Conservation (phyloP, 257 asterid species). For the Solanum chmielewskii region DNA sequence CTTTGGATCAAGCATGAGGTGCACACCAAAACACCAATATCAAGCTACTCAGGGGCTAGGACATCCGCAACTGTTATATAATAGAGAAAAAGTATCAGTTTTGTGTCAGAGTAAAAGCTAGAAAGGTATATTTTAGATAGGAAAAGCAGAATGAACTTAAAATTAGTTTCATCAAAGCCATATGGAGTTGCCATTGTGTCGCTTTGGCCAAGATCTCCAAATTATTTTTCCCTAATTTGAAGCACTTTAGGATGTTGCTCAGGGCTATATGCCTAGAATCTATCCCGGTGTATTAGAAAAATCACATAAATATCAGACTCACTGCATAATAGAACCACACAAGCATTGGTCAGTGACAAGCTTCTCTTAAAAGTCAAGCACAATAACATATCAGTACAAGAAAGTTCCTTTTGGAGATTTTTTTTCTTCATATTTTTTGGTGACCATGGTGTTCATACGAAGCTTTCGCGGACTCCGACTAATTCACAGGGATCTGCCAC, state of each 20-base stretch:
- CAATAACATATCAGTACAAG: not conserved
- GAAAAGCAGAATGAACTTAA: conserved; percentile 48
- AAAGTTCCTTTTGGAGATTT: not conserved
- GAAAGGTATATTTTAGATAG: not conserved
- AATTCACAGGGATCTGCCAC: not conserved
- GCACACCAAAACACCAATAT: conserved; percentile 91
- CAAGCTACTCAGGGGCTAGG: conserved; percentile 92
- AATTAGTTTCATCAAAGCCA: conserved; percentile 87
- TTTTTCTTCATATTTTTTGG: not conserved
- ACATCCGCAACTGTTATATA: not conserved
- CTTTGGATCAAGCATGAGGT: conserved; percentile 95
- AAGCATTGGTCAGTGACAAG: not conserved
- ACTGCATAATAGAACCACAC: not conserved
- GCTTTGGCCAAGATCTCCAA: conserved; percentile 78
- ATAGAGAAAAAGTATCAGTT: conserved; percentile 6
- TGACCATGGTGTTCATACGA: not conserved
- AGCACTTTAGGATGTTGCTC: conserved; percentile 96
- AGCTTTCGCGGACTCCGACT: not conserved
- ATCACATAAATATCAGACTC: conserved; percentile 7
- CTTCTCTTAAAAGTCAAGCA: not conserved
- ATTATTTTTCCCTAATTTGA: conserved; percentile 88
- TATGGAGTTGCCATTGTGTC: conserved; percentile 63
- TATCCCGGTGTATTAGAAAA: conserved; percentile 48
- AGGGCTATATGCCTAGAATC: conserved; percentile 67
- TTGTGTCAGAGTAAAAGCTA: not conserved